phyloP scores from a whole-genome alignment of 2,329 filamentous ascomycete genomes.

The Ascosphaera pollenicola region DNA sequence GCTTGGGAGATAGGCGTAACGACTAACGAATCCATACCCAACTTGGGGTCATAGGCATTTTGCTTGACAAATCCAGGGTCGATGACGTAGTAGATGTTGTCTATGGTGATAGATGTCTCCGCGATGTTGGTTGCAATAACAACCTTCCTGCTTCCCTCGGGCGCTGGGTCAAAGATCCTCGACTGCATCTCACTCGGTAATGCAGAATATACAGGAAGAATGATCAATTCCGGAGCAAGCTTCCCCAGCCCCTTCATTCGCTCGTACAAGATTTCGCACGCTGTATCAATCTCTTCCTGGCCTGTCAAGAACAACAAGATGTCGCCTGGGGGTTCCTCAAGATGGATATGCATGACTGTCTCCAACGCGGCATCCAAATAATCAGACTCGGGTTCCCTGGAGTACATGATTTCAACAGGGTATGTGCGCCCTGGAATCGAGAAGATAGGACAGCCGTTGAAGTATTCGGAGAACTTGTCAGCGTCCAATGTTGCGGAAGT shows the following conservation, averaged over 20 bases:
- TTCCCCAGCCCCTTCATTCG: constrained; percentile 90
- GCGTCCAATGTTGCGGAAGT: constrained; percentile 97
- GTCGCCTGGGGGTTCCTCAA: constrained; percentile 75
- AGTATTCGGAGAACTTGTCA: constrained; percentile 55
- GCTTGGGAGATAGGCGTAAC: constrained; percentile 94
- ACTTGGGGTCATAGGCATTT: constrained; percentile 87
- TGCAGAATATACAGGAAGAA: constrained; percentile 89
- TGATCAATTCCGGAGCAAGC: constrained; percentile 73
- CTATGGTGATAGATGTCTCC: constrained; percentile 93
- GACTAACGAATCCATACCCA: constrained; percentile 92
- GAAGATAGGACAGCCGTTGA: constrained; percentile 21
- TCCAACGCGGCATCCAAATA: constrained; percentile 65
- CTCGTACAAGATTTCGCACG: constrained; percentile 79
- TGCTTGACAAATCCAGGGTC: constrained; percentile 97
- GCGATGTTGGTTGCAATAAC: constrained; percentile 98
- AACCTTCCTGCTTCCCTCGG: constrained; percentile 68
- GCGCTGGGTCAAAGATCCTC: constrained; percentile 82
- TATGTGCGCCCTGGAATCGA: constrained; percentile 70
- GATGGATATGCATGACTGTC: constrained; percentile 66
- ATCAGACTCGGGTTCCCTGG: constrained; percentile 52
- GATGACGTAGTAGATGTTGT: constrained; percentile 92
- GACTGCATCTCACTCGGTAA: constrained; percentile 87
- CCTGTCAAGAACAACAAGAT: constrained; percentile 95
- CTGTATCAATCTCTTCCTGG: constrained; percentile 92
- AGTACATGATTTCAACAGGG: constrained; percentile 58